Base-by-base conservation (phyloP, 2,329 filamentous ascomycete species). In the Penicillium sp. region DNA sequence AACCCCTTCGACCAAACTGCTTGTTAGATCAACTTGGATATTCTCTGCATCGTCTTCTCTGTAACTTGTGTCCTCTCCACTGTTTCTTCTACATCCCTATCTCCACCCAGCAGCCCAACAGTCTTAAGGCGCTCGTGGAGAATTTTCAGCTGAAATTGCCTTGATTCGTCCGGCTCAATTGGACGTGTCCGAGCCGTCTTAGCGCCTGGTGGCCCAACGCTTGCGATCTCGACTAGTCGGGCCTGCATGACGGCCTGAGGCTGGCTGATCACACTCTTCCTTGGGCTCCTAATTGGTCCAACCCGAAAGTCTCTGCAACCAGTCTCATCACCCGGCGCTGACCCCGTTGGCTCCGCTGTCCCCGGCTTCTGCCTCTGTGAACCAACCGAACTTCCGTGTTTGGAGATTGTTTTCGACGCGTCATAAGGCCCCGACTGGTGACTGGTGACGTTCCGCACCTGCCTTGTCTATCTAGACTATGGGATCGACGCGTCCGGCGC, bases 401-500 rank as follows among this genome's bases (percentile, higher is more conserved):
- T 45, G 35, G 27, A 52, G 47, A 29, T 37, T 59, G 53, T 66
- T 60, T 60, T 56, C 56, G 57, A 71, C 68, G 68, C 68, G 68
- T 70, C 69, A 67, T 65, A 66, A 62, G 59, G 58, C 62, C 61
- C 44, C 53, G 50, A 33, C 27, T 56, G 58, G 55, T 39, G 60
- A 60, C 54, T 56, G 44, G 54, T 61, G 62, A 63, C 60, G 51
- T 53, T 50, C 44, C 44, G 33, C 45, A 52, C 44, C 33, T 42
- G 53, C 43, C 50, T 49, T 54, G 47, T 33, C 44, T 54, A 29
- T 60, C 50, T 56, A 57, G 54, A 69, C 53, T 59, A 77, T 78
- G 75, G 68, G 69, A 66, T 72, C 75, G 67, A 73, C 74, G 69
- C 73, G 69, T 68, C 67, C 70, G 55, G 79, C 80, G 69, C 72